phyloP scores from a whole-genome alignment of 169 alveolate genomes.

The Plasmodium falciparum region DNA sequence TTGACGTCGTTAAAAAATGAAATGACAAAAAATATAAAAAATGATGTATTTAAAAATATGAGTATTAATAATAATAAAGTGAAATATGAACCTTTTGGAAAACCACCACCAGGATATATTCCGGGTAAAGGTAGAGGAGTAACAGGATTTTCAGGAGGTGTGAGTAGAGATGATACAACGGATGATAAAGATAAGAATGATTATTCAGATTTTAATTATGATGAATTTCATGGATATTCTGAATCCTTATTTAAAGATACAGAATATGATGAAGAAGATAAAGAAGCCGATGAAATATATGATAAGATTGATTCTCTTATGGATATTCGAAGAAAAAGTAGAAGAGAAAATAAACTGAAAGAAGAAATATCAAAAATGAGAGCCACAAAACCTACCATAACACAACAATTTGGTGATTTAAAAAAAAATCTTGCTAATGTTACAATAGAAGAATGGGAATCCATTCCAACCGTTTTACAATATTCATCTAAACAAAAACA shows the following conservation, averaged over 20 bases:
- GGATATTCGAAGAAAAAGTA: slow-evolving; percentile 92
- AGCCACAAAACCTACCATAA: slow-evolving; percentile 85
- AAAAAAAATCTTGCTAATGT: slow-evolving; percentile 84
- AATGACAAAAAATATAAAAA: slow-evolving; percentile 19
- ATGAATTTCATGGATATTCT: slow-evolving; percentile 94
- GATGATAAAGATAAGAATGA: slow-evolving; percentile 91
- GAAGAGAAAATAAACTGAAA: slow-evolving; percentile 91
- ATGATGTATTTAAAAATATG: slow-evolving; percentile 3
- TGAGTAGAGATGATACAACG: slow-evolving; percentile 95
- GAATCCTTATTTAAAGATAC: slow-evolving; percentile 89
- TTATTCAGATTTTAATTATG: slow-evolving; percentile 92
- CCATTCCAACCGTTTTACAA: slow-evolving; percentile 97
- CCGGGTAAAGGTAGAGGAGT: slow-evolving; percentile 99
- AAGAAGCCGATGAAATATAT: slow-evolving; percentile 94
- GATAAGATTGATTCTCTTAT: slow-evolving; percentile 92
- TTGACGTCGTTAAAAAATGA: not conserved
- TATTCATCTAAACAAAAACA: slow-evolving; percentile 89
- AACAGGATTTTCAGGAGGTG: slow-evolving; percentile 98
- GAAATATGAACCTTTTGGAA: slow-evolving; percentile 89
- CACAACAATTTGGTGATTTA: slow-evolving; percentile 82
- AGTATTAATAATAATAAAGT: slow-evolving; percentile 5
- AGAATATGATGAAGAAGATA: slow-evolving; percentile 95
- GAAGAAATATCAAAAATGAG: slow-evolving; percentile 90
- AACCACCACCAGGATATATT: slow-evolving; percentile 96
- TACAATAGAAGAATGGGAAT: slow-evolving; percentile 97